A percentile compares a stretch with the other conserved stretches of the same genome.
Evolutionary conservation across 768 basidiomycete genomes (phyloP).

Genomic region (button mushroom (Agaricus bisporus)): DNA sequence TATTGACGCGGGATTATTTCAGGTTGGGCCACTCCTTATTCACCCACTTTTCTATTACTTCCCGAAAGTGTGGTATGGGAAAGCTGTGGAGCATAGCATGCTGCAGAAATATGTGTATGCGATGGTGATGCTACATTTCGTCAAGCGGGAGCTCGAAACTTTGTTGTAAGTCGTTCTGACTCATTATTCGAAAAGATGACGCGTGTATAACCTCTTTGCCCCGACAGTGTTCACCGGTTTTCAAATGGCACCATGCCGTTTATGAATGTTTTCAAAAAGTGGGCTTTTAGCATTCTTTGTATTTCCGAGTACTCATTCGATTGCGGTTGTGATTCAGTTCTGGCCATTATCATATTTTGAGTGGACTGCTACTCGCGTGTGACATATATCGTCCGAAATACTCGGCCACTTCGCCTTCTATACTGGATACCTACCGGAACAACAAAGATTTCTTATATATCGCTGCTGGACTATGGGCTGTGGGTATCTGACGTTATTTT

Average conservation of each 20-base stretch:
- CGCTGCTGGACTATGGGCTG: conserved; percentile 67
- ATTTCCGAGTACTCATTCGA: background rate
- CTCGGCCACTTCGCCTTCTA: conserved; percentile 55
- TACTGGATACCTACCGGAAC: conserved; percentile 56
- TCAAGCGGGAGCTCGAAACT: conserved; percentile 91
- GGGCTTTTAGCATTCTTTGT: conserved; percentile 12
- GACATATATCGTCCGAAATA: conserved; percentile 81
- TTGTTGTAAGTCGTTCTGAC: conserved; percentile 55
- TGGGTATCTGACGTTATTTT: conserved; percentile 33
- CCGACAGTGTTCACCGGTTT: conserved; percentile 80
- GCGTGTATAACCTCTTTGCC: background rate
- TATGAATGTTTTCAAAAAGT: conserved; percentile 88
- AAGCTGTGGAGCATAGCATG: conserved; percentile 62
- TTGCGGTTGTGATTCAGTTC: conserved; percentile 45
- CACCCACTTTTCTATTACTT: conserved; percentile 82
- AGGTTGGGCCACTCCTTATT: conserved; percentile 86
- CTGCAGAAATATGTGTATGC: conserved; percentile 75
- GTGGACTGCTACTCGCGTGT: conserved; percentile 70
- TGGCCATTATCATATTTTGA: conserved; percentile 80
- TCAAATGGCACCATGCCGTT: conserved; percentile 93
- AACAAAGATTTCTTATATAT: conserved; percentile 63
- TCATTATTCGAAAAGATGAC: background rate
- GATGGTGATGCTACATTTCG: conserved; percentile 80
- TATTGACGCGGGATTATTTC: conserved; percentile 5
- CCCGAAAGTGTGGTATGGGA: conserved; percentile 64